phyloP scores from a whole-genome alignment of 768 basidiomycete species.

The Mycena leptocephala region DNA sequence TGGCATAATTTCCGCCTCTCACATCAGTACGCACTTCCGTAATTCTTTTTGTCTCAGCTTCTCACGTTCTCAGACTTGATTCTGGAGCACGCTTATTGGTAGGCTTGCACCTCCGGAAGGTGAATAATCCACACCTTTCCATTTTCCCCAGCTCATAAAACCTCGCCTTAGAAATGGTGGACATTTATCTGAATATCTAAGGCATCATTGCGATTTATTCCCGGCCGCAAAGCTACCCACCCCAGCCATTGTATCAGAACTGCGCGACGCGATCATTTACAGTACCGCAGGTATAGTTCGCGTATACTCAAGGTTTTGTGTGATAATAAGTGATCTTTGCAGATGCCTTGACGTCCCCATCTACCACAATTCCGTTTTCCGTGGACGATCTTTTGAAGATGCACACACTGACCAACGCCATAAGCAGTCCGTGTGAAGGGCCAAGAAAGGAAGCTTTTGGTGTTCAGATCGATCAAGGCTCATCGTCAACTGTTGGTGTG shows the following conservation, averaged over 20 bases:
- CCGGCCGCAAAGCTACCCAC: neutral
- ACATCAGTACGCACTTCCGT: neutral
- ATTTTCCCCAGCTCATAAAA: neutral
- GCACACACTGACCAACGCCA: neutral
- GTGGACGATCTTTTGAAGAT: neutral
- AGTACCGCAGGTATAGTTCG: neutral
- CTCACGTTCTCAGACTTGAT: neutral
- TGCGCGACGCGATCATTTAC: neutral
- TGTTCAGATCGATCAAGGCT: neutral
- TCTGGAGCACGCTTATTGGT: constrained; percentile 2
- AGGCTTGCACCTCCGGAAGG: neutral
- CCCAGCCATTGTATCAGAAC: neutral
- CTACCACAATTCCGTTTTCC: neutral
- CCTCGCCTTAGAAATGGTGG: neutral
- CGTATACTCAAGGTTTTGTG: neutral
- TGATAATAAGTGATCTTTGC: neutral
- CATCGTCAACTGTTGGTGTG: neutral
- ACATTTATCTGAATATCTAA: neutral
- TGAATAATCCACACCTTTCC: neutral
- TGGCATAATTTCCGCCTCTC: neutral
- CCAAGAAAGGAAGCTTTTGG: neutral
- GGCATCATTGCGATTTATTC: constrained; percentile 8
- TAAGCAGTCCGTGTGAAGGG: neutral
- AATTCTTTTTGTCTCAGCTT: neutral
- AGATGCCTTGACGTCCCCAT: constrained; percentile 1